These are phyloP conservation scores for Elsinoe batatas DNA, from an alignment of 2,329 filamentous ascomycete species.

Conservation along the genomic window DNA sequence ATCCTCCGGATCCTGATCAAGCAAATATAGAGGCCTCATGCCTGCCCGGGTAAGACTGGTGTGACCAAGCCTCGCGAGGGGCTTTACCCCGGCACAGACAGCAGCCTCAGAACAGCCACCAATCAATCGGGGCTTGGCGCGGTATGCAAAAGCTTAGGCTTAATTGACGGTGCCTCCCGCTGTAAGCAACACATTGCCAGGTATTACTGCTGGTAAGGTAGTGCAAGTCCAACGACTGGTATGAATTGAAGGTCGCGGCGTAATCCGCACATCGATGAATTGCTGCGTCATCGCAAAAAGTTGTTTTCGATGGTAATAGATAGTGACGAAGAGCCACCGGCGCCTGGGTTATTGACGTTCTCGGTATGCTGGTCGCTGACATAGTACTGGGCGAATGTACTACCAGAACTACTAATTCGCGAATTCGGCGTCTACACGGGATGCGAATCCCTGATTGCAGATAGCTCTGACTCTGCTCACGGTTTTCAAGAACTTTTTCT, in stretches of 20 bases:
- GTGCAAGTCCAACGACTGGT: slow-evolving; percentile 4
- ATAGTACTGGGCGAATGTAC: not conserved
- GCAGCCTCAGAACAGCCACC: not conserved
- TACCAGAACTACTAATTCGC: not conserved
- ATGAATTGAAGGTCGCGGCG: not conserved
- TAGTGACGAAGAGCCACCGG: not conserved
- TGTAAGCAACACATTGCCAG: not conserved
- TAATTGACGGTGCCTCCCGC: not conserved
- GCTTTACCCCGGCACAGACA: not conserved
- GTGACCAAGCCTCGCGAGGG: not conserved
- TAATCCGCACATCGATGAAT: slow-evolving; percentile 6
- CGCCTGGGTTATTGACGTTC: slow-evolving; percentile 1
- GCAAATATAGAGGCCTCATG: not conserved
- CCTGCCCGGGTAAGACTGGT: not conserved
- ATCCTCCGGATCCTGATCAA: not conserved
- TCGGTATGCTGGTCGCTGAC: not conserved
- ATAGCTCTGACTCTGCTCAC: not conserved
- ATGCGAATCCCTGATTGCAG: slow-evolving; percentile 1
- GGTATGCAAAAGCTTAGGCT: slow-evolving; percentile 6
- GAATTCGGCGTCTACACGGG: not conserved
- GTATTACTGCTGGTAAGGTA: not conserved
- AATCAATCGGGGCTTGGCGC: slow-evolving; percentile 7
- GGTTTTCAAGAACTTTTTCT: not conserved
- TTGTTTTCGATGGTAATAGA: slow-evolving; percentile 1
- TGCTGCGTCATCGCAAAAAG: not conserved